A percentile compares a stretch with the other conserved stretches of the same genome.
phyloP scores from a whole-genome alignment of 768 basidiomycete genomes.

The Guyanaporus albipodus region DNA sequence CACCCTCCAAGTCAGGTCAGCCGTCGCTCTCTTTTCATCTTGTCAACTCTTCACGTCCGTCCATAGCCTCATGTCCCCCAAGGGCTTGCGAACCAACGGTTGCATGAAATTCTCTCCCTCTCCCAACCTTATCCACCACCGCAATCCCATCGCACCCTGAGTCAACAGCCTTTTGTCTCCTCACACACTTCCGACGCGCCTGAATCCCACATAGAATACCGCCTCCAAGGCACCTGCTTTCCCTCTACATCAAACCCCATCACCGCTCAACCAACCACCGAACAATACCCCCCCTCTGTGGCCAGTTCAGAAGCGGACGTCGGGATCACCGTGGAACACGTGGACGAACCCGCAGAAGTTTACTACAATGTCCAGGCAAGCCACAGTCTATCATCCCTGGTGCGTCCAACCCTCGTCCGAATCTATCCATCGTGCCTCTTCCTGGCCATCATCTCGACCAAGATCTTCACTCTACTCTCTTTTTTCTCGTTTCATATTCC shows the following conservation, averaged over 20 bases:
- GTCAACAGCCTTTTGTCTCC: too few species aligned
- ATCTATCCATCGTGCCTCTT: too few species aligned
- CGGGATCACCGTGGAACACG: conserved; percentile 19
- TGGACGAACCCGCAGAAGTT: conserved; percentile 3
- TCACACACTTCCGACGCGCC: not conserved
- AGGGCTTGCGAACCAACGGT: conserved; percentile 17
- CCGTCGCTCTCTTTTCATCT: not conserved
- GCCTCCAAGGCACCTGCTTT: conserved; percentile 1
- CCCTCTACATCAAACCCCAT: conserved; percentile 3
- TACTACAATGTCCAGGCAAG: conserved; percentile 14
- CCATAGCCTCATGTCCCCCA: conserved; percentile 1
- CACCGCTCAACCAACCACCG: not conserved
- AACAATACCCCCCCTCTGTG: conserved; percentile 5
- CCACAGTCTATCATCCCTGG: conserved; percentile 23
- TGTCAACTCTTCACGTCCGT: not conserved
- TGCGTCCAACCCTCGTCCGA: conserved; percentile 14
- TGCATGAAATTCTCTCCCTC: conserved; percentile 24
- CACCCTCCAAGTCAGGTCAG: conserved; percentile 5
- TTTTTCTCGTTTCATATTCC: too few species aligned
- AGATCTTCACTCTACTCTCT: too few species aligned
- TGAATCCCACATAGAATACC: not conserved
- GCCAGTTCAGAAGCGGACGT: conserved; percentile 2
- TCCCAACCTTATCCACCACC: conserved; percentile 1
- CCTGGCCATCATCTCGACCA: too few species aligned
- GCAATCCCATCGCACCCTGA: not conserved